Evolutionary conservation across 2,329 filamentous ascomycete genomes (phyloP), one percentile per base, ranked within the genome.

Genomic region (Cladophialophora carrionii): DNA sequence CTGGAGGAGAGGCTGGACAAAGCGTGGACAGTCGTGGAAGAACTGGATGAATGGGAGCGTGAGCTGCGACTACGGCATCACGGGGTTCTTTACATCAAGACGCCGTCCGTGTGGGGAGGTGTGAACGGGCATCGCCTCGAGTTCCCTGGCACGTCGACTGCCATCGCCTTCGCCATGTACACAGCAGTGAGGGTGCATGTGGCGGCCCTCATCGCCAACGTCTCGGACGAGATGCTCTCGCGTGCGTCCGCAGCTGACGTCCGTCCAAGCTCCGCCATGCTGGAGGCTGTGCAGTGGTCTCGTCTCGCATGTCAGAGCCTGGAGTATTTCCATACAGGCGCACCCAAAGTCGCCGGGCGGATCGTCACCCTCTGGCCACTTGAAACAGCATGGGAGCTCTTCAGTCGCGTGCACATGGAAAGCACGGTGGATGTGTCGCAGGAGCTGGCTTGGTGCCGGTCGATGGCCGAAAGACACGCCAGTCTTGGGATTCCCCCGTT

Each of bases 261-360:
- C 31, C 20, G 64, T 49, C 46, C 57, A 26, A 54, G 57, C 17
- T 48, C 60, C 55, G 60, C 65, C 49, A 29, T 66, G 54, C 57
- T 62, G 46, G 59, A 70, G 43, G 63, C 59, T n/a, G 60, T 64
- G 31, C 56, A 54, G n/a, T 70, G 68, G 63, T 63, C 65, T 56
- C 53, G 63, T 20, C 49, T 62, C 29, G 62, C 68, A 22, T 68
- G 65, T 31, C 62, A 69, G 49, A 63, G 67, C 55, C 60, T 67
- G 17, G 67, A 69, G n/a, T 69, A 58, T 57, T 69, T 67, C 49
- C 65, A 67, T 49, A 67, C 61, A 6, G 57, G 56, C 24, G 29
- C 10, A 46, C 24, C 57, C 52, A 62, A 70, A 17, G 26, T 53
- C 41, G 22, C 56, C 22, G 65, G 65, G 24, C 63, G 63, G n/a